A percentile compares a stretch with the other conserved stretches of the same genome.
Evolutionary conservation across 176 grass and related monocot species (phyloP).

Genomic region (Oryza brachyantha): DNA sequence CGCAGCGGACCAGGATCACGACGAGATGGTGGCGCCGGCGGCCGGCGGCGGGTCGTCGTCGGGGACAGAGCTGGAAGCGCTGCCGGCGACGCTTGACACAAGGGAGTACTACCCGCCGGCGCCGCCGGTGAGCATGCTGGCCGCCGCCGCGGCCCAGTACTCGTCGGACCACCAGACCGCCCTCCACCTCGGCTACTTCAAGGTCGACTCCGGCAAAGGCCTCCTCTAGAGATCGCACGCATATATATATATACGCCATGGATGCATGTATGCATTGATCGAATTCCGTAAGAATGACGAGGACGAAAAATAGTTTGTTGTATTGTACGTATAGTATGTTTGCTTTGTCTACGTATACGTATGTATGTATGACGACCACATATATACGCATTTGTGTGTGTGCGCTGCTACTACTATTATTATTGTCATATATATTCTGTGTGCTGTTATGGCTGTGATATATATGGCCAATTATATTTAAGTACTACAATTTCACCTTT

Average conservation of each 20-base stretch:
- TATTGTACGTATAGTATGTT: background rate
- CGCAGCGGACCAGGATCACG: background rate
- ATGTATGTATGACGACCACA: background rate
- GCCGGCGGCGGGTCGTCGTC: background rate
- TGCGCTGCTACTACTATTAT: too few species aligned
- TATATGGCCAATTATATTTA: too few species aligned
- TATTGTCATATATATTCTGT: too few species aligned
- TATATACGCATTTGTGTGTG: background rate
- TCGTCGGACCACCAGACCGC: conserved; percentile 53
- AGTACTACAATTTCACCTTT: too few species aligned
- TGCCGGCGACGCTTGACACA: conserved; percentile 59
- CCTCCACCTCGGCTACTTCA: conserved; percentile 82
- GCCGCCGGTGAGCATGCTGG: conserved; percentile 54
- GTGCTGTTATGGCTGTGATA: too few species aligned
- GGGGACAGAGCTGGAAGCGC: conserved; percentile 48
- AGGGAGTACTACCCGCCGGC: conserved; percentile 57
- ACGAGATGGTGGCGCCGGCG: background rate
- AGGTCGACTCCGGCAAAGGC: conserved; percentile 51
- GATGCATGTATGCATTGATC: background rate
- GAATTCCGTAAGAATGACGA: background rate
- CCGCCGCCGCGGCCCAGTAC: conserved; percentile 41
- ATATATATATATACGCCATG: background rate
- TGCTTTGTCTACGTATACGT: background rate
- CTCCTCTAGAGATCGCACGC: conserved; percentile 51
- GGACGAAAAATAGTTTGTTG: background rate